These are phyloP conservation scores for Bretziella fagacearum DNA, from an alignment of 2,329 filamentous ascomycete species.

Conservation along the genomic window DNA sequence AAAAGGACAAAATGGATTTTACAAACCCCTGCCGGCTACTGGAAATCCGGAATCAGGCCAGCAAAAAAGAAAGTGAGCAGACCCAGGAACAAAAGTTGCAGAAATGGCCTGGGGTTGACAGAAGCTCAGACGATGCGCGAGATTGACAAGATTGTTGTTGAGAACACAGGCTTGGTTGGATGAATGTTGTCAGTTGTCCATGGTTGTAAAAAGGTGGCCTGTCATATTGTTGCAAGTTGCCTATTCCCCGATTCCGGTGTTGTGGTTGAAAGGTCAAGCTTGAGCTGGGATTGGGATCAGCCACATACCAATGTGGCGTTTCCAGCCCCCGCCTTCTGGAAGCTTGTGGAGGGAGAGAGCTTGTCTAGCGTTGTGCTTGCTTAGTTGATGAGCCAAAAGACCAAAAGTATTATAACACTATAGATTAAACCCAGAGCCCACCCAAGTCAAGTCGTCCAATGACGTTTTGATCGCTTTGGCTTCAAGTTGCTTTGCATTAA, in stretches of 20 bases:
- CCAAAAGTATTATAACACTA: neutral
- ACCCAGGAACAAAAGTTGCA: neutral
- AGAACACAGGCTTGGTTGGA: too few species aligned
- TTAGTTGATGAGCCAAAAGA: neutral
- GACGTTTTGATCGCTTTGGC: conserved; percentile 4
- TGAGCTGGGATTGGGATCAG: too few species aligned
- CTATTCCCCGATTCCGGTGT: neutral
- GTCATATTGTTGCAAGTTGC: neutral
- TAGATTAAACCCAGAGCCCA: too few species aligned
- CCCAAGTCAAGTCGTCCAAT: neutral
- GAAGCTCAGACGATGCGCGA: neutral
- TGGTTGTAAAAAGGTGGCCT: conserved; percentile 1
- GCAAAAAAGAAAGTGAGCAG: neutral
- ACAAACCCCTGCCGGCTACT: neutral
- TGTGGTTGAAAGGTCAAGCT: neutral
- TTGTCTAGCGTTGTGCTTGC: too few species aligned
- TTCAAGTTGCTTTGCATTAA: neutral
- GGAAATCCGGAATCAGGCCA: conserved; percentile 1
- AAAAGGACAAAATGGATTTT: neutral
- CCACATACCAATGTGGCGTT: neutral
- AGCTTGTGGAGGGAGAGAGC: neutral
- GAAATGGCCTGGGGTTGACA: neutral
- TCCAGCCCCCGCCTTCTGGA: neutral
- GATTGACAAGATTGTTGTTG: too few species aligned
- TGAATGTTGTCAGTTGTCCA: too few species aligned